Conservation (phyloP, 108 stramenopile species). For the Skeletonema costatum region DNA sequence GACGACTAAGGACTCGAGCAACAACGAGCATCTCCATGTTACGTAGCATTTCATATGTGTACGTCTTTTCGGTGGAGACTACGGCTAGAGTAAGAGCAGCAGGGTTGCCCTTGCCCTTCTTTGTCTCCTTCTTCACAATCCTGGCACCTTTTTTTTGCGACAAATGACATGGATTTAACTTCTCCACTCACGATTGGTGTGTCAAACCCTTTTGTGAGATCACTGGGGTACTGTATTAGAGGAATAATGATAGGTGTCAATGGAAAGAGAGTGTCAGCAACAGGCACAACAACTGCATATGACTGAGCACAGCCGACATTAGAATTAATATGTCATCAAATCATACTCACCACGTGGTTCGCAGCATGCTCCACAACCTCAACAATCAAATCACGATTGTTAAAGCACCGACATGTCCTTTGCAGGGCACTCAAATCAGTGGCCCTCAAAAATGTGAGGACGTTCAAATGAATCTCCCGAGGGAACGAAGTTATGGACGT, state of each 20-base stretch:
- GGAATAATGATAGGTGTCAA: background rate
- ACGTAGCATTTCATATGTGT: constrained; percentile 78
- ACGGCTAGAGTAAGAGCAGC: background rate
- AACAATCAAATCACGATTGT: constrained; percentile 62
- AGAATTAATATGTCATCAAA: background rate
- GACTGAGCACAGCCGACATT: no score
- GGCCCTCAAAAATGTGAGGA: constrained; percentile 82
- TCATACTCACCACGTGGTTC: constrained; percentile 55
- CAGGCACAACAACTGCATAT: no score
- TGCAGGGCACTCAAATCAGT: constrained; percentile 81
- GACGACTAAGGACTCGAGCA: constrained; percentile 75
- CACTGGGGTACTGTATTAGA: constrained; percentile 57
- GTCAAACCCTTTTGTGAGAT: constrained; percentile 71
- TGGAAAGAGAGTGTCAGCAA: no score
- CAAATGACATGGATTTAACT: constrained; percentile 32
- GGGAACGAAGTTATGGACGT: constrained; percentile 42
- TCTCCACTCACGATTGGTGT: constrained; percentile 54
- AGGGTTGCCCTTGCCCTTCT: constrained; percentile 10
- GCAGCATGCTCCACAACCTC: constrained; percentile 60
- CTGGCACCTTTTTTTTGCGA: constrained; percentile 37
- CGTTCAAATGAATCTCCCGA: constrained; percentile 66
- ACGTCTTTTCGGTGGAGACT: constrained; percentile 22
- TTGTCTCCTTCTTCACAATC: constrained; percentile 12
- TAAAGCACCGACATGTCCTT: constrained; percentile 66
- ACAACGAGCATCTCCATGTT: constrained; percentile 90